Evolutionary conservation across 1,139 yeast species (phyloP).

Genomic region (Arxiozyma slooffiae): DNA sequence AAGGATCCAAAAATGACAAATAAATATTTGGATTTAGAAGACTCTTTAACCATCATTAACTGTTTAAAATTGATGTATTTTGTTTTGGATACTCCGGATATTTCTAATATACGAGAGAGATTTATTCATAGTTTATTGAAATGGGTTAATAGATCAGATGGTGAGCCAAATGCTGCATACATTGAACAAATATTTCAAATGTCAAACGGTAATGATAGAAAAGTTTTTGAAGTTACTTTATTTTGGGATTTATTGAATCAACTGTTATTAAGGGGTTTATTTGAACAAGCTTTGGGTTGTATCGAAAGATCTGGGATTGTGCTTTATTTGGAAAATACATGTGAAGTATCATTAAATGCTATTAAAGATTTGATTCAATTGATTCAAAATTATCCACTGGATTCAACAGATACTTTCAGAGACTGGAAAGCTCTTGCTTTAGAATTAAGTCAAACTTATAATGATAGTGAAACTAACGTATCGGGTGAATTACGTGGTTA

Average conservation of each 20-base stretch:
- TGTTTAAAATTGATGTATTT: conserved; percentile 50
- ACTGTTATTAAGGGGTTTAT: conserved; percentile 53
- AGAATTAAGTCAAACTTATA: conserved; percentile 23
- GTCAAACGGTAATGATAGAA: conserved; percentile 26
- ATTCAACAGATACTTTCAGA: conserved; percentile 27
- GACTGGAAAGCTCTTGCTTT: conserved; percentile 31
- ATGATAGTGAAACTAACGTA: conserved; percentile 16
- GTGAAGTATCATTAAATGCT: conserved; percentile 28
- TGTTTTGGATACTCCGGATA: conserved; percentile 34
- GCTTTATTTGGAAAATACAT: conserved; percentile 12
- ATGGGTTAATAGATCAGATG: conserved; percentile 63
- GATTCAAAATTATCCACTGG: conserved; percentile 30
- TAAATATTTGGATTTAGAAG: conserved; percentile 37
- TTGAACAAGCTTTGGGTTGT: conserved; percentile 45
- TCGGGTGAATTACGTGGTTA: conserved; percentile 22
- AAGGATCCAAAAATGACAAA: conserved; percentile 12
- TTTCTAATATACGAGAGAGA: conserved; percentile 31
- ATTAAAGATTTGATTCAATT: conserved; percentile 40
- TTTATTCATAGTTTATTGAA: conserved; percentile 32
- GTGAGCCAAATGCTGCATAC: conserved; percentile 44
- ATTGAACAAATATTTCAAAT: conserved; percentile 26
- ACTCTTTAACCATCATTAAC: conserved; percentile 43
- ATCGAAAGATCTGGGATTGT: conserved; percentile 32
- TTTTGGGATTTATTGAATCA: conserved; percentile 62
- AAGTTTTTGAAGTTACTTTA: conserved; percentile 44